Evolutionary conservation across 768 basidiomycete genomes (phyloP).

Genomic region (Strobilomyces dryophilus): DNA sequence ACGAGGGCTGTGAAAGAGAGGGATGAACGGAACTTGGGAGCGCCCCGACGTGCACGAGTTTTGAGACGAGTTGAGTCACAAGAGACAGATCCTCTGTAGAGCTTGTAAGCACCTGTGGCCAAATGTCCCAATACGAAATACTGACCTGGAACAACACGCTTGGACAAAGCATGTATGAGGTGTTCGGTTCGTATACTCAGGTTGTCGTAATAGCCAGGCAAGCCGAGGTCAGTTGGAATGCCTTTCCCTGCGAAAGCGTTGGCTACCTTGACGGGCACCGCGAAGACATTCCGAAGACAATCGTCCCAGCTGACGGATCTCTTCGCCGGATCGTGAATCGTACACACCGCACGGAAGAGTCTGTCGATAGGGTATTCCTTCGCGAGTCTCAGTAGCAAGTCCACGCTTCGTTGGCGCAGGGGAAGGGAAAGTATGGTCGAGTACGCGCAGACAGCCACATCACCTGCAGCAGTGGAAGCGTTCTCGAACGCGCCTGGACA

Average conservation of each 20-base stretch:
- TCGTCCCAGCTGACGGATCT: conserved; percentile 66
- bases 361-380: conserved; percentile 66
- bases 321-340: conserved; percentile 19
- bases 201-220: conserved; percentile 51
- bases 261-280: conserved; percentile 73
- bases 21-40: conserved; percentile 52
- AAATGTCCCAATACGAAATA: conserved; percentile 4
- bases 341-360: conserved; percentile 52
- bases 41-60: conserved; percentile 63
- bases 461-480: conserved; percentile 44
- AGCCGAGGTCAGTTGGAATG: conserved; percentile 49
- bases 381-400: conserved; percentile 51
- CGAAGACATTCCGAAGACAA: conserved; percentile 57
- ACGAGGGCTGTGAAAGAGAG: conserved; percentile 63
- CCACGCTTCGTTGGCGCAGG: conserved; percentile 46
- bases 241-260: conserved; percentile 54
- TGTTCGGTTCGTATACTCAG: conserved; percentile 51
- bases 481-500: conserved; percentile 61
- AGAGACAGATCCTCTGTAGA: conserved; percentile 38
- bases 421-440: conserved; percentile 54
- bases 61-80: conserved; percentile 53
- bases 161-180: conserved; percentile 45
- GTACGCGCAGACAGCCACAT: conserved; percentile 58
- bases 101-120: conserved; percentile 6
- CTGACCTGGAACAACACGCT: conserved; percentile 39